These are phyloP conservation scores for Paraconiothyrium sp. DNA, from an alignment of 2,329 filamentous ascomycete species.

Conservation along the genomic window DNA sequence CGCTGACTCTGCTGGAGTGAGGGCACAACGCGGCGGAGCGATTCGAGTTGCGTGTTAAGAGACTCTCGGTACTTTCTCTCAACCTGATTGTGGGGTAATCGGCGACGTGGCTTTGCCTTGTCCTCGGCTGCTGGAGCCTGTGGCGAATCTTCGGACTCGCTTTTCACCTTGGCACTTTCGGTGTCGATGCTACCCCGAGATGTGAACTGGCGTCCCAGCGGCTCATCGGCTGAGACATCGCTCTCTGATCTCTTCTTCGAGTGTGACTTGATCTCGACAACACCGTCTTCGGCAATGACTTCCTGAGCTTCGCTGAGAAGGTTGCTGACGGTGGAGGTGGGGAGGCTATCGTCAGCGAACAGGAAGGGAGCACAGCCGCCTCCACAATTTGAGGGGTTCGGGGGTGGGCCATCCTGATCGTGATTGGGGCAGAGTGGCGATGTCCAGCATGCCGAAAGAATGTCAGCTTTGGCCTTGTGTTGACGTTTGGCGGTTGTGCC, in stretches of 20 bases:
- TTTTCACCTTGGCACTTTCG: conserved; percentile 37
- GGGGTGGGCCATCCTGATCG: conserved; percentile 48
- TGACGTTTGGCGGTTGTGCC: conserved; percentile 40
- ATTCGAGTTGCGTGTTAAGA: conserved; percentile 57
- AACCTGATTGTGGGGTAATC: conserved; percentile 56
- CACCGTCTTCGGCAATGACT: conserved; percentile 45
- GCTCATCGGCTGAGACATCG: conserved; percentile 38
- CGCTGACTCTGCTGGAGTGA: conserved; percentile 50
- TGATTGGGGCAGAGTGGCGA: conserved; percentile 54
- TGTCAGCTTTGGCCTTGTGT: conserved; percentile 48
- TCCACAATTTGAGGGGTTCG: conserved; percentile 53
- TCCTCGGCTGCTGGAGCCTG: conserved; percentile 30
- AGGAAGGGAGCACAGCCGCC: conserved; percentile 53
- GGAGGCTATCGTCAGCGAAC: conserved; percentile 46
- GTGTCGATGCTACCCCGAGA: conserved; percentile 30
- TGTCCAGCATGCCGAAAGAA: conserved; percentile 53
- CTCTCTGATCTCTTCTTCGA: conserved; percentile 50
- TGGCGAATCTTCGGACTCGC: conserved; percentile 41
- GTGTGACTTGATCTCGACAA: conserved; percentile 49
- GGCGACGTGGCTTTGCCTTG: conserved; percentile 47
- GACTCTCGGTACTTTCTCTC: conserved; percentile 59
- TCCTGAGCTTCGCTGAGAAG: conserved; percentile 43
- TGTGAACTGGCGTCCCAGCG: conserved; percentile 42
- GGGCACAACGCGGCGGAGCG: conserved; percentile 51
- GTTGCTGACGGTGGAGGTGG: conserved; percentile 39